phyloP scores from a whole-genome alignment of 2,329 filamentous ascomycete species.

The Dryadomyces quercivorus region DNA sequence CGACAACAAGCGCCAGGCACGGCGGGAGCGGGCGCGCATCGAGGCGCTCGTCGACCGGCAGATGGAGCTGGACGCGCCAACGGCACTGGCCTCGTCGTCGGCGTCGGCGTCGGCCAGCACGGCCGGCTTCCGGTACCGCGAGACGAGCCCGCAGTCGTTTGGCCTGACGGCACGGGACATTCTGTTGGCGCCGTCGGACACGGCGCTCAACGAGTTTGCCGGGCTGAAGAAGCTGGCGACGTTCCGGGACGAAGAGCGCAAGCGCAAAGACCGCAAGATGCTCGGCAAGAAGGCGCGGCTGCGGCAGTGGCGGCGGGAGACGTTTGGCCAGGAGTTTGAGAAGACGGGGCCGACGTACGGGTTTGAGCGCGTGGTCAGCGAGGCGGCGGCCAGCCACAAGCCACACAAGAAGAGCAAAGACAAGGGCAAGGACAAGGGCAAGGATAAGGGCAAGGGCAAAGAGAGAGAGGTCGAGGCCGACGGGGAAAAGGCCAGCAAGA shows the following conservation, averaged over 20 bases:
- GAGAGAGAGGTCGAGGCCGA: constrained; percentile 11
- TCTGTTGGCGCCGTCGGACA: constrained; percentile 73
- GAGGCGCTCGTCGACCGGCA: constrained; percentile 76
- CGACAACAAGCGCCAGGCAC: constrained; percentile 56
- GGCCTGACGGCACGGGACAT: constrained; percentile 87
- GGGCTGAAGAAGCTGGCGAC: constrained; percentile 90
- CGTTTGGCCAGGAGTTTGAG: constrained; percentile 48
- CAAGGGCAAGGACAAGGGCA: constrained; percentile 19
- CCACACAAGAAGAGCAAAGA: constrained; percentile 16
- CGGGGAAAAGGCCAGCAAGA: constrained; percentile 18
- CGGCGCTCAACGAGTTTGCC: constrained; percentile 76
- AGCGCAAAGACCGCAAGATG: constrained; percentile 75
- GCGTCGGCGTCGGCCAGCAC: too few relatives aligned
- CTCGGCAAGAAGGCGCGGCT: constrained; percentile 88
- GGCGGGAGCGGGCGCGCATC: constrained; percentile 69
- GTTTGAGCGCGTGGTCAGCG: constrained; percentile 28
- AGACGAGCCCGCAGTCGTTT: constrained; percentile 81
- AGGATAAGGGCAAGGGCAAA: constrained; percentile 16
- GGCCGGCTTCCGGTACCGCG: constrained; percentile 71
- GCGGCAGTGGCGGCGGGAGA: constrained; percentile 66
- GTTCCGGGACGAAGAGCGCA: constrained; percentile 82
- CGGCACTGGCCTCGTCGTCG: constrained; percentile 30
- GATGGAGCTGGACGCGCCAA: constrained; percentile 59
- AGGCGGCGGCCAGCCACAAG: constrained; percentile 10
- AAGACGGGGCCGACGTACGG: constrained; percentile 43